These are phyloP conservation scores for Bruguiera hainesii DNA, from an alignment of 441 rosid genomes.

Conservation along the genomic window DNA sequence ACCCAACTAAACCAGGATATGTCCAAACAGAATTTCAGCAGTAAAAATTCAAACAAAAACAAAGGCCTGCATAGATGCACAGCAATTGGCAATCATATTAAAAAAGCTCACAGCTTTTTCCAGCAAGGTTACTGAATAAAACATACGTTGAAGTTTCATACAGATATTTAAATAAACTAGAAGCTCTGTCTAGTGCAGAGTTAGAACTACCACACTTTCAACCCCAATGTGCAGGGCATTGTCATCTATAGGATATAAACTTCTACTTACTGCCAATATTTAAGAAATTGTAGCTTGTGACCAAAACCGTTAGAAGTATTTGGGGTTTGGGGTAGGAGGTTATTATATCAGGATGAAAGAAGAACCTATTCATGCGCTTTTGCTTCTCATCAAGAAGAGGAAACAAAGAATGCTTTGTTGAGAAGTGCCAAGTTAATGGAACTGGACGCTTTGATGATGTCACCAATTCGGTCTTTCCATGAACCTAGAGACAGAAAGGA, in stretches of 20 bases:
- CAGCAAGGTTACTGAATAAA: not conserved
- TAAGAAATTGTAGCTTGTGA: not conserved
- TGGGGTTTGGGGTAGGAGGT: not conserved
- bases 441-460: slow-evolving; percentile 89
- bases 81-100: not conserved
- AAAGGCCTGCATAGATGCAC: slow-evolving; percentile 8
- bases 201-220: not conserved
- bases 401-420: slow-evolving; percentile 63
- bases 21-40: slow-evolving; percentile 1
- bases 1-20: not conserved
- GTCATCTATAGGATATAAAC: not conserved
- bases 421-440: slow-evolving; percentile 94
- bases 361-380: slow-evolving; percentile 73
- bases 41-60: slow-evolving; percentile 5
- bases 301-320: not conserved
- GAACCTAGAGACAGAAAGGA: slow-evolving; percentile 55
- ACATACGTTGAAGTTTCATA: not conserved
- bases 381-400: slow-evolving; percentile 88
- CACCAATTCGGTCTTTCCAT: slow-evolving; percentile 84
- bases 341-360: not conserved
- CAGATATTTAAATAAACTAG: not conserved
- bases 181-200: slow-evolving; percentile 7
- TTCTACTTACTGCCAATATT: not conserved
- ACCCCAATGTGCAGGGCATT: not conserved
- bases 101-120: not conserved